Base-by-base conservation (phyloP, 371 early-diverging fungal genomes). In the Mortierella sp. region DNA sequence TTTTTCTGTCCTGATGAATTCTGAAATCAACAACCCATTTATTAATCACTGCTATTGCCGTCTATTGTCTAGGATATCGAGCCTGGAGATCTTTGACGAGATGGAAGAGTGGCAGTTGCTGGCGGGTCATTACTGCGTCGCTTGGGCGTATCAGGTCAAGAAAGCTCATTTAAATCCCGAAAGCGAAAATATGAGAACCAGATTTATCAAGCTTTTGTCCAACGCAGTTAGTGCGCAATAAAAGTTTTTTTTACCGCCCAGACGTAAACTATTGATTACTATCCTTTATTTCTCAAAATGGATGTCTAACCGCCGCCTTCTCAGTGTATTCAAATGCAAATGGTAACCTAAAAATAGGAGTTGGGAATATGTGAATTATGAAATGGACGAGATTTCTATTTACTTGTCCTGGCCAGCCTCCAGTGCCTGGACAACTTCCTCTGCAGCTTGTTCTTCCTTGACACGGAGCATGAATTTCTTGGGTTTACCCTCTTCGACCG, bases 31-130 rank as follows among this genome's bases (percentile, higher is more conserved):
- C n/a, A n/a, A n/a, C n/a, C n/a, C n/a, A n/a, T 32, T 29, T 29
- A 47, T 29, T 57, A n/a, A 17, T 13, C 55, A 49, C 47, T 28
- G 0, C 55, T 47, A 26, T 19, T 61, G 17, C 62, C 49, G 13
- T 61, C 35, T 15, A 1, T 32, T 68, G 5, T 19, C 17, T 40
- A 90, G 98, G 49, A 87, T 98, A 45, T 83, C 90, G 19, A 81
- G 80, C 63, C 74, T 97, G 34, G 97, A 98, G 76, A 89, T 96
- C 10, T 87, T 98, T 68, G 97, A 98, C 76, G 98, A 98, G 84
- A 75, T 96, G 49, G 98, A 98, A 83, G 98, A 97, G 84, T 97
- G 97, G 94, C 83, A 83, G 23, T 71, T 98, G 22, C 84, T 98
- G 35, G 89, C 92, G 0, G 86, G 83, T 3, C 98, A 98, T 83